Evolutionary conservation across 2,329 filamentous ascomycete species (phyloP).

Genomic region (Coccinonectria pachysandricola): DNA sequence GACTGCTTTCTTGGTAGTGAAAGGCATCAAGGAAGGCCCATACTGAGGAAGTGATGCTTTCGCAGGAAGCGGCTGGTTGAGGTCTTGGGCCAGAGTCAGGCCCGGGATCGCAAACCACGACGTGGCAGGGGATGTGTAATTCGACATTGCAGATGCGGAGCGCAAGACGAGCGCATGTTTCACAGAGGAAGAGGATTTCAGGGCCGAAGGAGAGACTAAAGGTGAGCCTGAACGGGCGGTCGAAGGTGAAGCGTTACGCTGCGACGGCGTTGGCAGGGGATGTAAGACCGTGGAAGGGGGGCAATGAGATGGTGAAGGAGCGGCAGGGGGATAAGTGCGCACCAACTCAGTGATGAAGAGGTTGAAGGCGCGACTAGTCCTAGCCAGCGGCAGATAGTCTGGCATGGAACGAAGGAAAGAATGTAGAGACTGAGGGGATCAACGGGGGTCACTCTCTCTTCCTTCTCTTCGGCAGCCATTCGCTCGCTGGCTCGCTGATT

Average conservation of each 20-base stretch:
- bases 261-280: neutral
- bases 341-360: neutral
- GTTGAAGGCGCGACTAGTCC: constrained; percentile 2
- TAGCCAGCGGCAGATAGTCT: constrained; percentile 1
- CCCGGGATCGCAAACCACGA: constrained; percentile 9
- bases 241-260: constrained; percentile 8
- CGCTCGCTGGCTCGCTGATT: too few species aligned
- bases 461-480: neutral
- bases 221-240: too few species aligned
- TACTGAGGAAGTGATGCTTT: too few species aligned
- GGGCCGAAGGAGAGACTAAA: too few species aligned
- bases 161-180: too few species aligned
- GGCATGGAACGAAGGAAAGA: constrained; percentile 6
- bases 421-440: neutral
- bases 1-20: too few species aligned
- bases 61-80: too few species aligned
- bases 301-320: neutral
- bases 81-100: constrained; percentile 10
- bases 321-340: too few species aligned
- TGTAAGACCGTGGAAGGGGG: too few species aligned
- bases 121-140: constrained; percentile 1
- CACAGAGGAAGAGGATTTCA: too few species aligned
- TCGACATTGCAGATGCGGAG: constrained; percentile 5
- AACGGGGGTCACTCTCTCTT: constrained; percentile 3
- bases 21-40: too few species aligned